Conservation (phyloP, 2,329 filamentous ascomycete species). For the Tolypocladium ovalisporum region DNA sequence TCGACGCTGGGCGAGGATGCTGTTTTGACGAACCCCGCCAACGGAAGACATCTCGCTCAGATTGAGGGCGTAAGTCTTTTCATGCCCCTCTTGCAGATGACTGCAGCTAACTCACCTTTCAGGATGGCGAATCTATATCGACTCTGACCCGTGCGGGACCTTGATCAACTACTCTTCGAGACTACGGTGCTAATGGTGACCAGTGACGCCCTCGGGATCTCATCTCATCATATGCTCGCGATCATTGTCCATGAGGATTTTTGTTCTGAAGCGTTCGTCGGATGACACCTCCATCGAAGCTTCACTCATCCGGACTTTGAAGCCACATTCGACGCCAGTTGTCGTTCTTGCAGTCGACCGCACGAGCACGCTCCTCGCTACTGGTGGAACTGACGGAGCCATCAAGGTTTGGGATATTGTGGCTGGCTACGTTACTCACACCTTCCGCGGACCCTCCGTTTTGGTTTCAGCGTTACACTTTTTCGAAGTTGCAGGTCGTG, state of each 20-base stretch:
- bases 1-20: constrained; percentile 89
- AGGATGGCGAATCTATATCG: constrained; percentile 74
- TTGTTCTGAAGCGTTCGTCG: constrained; percentile 52
- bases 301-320: constrained; percentile 67
- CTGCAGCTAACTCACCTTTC: not conserved
- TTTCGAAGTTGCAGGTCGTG: constrained; percentile 58
- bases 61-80: constrained; percentile 66
- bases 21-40: constrained; percentile 73
- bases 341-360: constrained; percentile 76
- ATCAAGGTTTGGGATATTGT: constrained; percentile 96
- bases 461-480: constrained; percentile 86
- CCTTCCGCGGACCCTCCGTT: constrained; percentile 85
- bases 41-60: constrained; percentile 69
- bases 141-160: constrained; percentile 49
- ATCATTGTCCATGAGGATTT: constrained; percentile 93
- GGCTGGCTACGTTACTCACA: constrained; percentile 86
- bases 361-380: constrained; percentile 82
- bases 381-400: constrained; percentile 82
- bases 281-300: constrained; percentile 49
- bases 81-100: too few relatives aligned
- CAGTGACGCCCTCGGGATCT: constrained; percentile 78
- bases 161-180: not conserved
- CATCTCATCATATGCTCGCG: constrained; percentile 87
- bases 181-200: constrained; percentile 5
- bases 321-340: constrained; percentile 84